A percentile compares a stretch with the other conserved stretches of the same genome.
Evolutionary conservation across 805 yeast genomes (phyloP).

Genomic region (Saturnispora saitoi): DNA sequence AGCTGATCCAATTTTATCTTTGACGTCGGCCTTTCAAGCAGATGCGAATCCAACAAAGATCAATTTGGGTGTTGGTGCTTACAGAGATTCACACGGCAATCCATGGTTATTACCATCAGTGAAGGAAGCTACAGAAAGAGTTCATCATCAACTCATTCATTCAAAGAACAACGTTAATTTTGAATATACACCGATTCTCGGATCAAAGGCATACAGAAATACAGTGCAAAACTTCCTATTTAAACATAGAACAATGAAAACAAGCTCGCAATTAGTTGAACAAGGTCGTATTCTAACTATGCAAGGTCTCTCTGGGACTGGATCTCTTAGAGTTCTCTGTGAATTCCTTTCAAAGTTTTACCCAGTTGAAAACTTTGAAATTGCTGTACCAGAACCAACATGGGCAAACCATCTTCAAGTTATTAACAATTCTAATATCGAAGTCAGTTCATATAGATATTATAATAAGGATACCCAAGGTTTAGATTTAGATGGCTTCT

Average conservation of each 20-base stretch:
- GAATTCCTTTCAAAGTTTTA: slow-evolving; percentile 64
- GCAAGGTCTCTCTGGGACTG: slow-evolving; percentile 93
- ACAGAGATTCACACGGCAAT: slow-evolving; percentile 78
- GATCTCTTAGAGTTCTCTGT: slow-evolving; percentile 80
- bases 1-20: slow-evolving; percentile 80
- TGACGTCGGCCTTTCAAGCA: slow-evolving; percentile 61
- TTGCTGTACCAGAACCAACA: slow-evolving; percentile 78
- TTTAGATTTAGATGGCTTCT: slow-evolving; percentile 57
- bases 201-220: slow-evolving; percentile 57
- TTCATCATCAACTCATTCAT: slow-evolving; percentile 17
- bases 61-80: slow-evolving; percentile 82
- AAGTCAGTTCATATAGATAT: slow-evolving; percentile 57
- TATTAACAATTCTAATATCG: slow-evolving; percentile 63
- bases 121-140: slow-evolving; percentile 36
- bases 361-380: slow-evolving; percentile 34
- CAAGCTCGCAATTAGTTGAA: slow-evolving; percentile 39
- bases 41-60: slow-evolving; percentile 53
- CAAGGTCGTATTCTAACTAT: slow-evolving; percentile 67
- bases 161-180: slow-evolving; percentile 48
- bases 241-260: slow-evolving; percentile 41
- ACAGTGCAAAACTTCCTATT: slow-evolving; percentile 66
- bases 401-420: slow-evolving; percentile 93
- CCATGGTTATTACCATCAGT: slow-evolving; percentile 85
- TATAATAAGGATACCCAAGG: slow-evolving; percentile 55
- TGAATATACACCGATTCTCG: slow-evolving; percentile 83